phyloP scores from a whole-genome alignment of 2,329 filamentous ascomycete species.

The Chrysoporthe puriensis region DNA sequence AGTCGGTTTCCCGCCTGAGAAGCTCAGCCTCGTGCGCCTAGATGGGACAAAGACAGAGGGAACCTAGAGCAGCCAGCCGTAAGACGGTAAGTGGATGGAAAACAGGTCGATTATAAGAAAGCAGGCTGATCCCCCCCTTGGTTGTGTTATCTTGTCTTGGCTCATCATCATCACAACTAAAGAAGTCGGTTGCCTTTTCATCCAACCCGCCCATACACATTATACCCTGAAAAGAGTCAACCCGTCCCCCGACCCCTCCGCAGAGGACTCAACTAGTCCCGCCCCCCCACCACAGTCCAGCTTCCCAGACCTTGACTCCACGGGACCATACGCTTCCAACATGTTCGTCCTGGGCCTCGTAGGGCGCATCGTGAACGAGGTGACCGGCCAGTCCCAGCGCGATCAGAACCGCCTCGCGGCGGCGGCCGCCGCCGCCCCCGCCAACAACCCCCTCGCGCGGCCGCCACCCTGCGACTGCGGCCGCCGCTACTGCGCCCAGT shows the following conservation, averaged over 20 bases:
- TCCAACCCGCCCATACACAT: neutral
- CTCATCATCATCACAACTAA: neutral
- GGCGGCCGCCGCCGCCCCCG: neutral
- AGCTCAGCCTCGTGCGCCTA: neutral
- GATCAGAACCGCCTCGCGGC: neutral
- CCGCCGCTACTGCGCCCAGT: constrained; percentile 9
- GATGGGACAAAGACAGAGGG: no score
- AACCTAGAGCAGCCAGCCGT: no score
- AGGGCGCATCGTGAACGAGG: constrained; percentile 15
- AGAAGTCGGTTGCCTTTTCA: neutral
- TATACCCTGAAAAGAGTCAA: neutral
- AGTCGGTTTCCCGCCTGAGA: neutral
- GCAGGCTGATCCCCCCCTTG: neutral
- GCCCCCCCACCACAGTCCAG: neutral
- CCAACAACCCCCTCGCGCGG: neutral
- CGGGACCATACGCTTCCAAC: neutral
- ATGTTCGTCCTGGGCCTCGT: constrained; percentile 23
- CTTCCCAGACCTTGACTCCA: neutral
- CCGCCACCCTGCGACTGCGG: constrained; percentile 2
- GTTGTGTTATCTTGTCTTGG: neutral
- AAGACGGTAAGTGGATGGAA: neutral
- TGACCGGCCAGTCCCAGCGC: constrained; percentile 7
- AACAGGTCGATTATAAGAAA: neutral
- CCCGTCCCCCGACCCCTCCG: no score
- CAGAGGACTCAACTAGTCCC: neutral